These are phyloP conservation scores for Tricholoma matsutake DNA, from an alignment of 768 basidiomycete genomes.

Conservation along the genomic window DNA sequence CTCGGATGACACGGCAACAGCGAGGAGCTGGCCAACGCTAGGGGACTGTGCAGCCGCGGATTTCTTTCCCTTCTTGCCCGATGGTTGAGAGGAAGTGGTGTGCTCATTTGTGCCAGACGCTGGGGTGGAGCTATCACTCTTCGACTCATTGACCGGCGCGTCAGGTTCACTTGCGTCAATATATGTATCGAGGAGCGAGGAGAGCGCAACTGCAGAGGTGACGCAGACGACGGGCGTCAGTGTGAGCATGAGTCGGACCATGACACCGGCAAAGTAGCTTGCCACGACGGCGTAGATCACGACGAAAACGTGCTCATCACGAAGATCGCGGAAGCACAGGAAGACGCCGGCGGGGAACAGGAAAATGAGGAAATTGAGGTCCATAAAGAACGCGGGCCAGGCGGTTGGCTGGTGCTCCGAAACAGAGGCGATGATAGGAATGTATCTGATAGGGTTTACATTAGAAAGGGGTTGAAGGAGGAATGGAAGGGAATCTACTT, in stretches of 20 bases:
- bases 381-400: constrained; percentile 99
- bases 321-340: constrained; percentile 89
- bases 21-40: constrained; percentile 39
- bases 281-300: constrained; percentile 96
- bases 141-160: constrained; percentile 25
- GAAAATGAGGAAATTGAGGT: constrained; percentile 96
- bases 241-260: constrained; percentile 98
- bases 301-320: constrained; percentile 97
- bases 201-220: constrained; percentile 85
- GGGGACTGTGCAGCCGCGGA: constrained; percentile 31
- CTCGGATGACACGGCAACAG: constrained; percentile 28
- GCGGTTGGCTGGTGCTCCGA: constrained; percentile 99
- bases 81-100: constrained; percentile 26
- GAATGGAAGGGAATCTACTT: constrained; percentile 52
- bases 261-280: constrained; percentile 98
- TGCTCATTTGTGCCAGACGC: constrained; percentile 20
- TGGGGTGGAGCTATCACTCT: constrained; percentile 23
- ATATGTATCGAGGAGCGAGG: constrained; percentile 84
- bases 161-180: constrained; percentile 79
- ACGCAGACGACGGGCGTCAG: constrained; percentile 98
- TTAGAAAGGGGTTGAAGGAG: constrained; percentile 4
- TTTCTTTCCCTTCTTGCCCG: constrained; percentile 62
- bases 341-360: constrained; percentile 96
- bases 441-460: constrained; percentile 52
- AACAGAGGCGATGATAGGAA: constrained; percentile 98